Conservation (phyloP, 306 rosid species). For the Vigna reflexopilosa region DNA sequence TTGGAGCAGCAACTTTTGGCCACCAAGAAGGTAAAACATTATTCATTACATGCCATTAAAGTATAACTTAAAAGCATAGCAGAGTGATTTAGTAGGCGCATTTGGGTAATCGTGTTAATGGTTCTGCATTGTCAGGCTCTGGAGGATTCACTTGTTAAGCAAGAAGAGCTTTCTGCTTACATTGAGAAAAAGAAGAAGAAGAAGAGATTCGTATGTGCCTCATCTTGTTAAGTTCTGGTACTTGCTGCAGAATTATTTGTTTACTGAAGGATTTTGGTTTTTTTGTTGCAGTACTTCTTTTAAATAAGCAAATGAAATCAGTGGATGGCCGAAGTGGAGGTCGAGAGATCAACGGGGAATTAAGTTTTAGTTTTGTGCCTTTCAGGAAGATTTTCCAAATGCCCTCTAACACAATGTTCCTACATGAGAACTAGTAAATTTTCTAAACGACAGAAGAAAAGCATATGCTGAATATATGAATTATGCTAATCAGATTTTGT, state of each 20-base stretch:
- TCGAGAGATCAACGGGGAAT: conserved; percentile 24
- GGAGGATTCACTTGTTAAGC: conserved; percentile 67
- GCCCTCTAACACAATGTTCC: conserved; percentile 50
- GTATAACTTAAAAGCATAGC: background rate
- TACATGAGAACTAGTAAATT: conserved; percentile 40
- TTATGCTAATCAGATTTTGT: conserved; percentile 43
- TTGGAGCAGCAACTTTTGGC: conserved; percentile 71
- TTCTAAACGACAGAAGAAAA: conserved; percentile 40
- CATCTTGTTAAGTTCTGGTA: conserved; percentile 11
- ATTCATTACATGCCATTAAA: background rate
- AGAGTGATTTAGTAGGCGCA: background rate
- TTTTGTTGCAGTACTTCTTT: conserved; percentile 51
- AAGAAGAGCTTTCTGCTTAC: conserved; percentile 72
- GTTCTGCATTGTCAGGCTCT: conserved; percentile 55
- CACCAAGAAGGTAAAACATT: conserved; percentile 69
- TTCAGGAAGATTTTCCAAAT: conserved; percentile 47
- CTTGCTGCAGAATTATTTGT: conserved; percentile 24
- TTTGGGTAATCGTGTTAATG: no score
- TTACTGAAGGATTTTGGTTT: conserved; percentile 21
- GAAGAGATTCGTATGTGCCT: conserved; percentile 50
- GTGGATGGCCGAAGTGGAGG: conserved; percentile 35
- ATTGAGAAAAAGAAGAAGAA: conserved; percentile 64
- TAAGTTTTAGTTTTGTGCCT: conserved; percentile 33
- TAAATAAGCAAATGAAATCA: conserved; percentile 34
- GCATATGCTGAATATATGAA: conserved; percentile 44